phyloP scores from a whole-genome alignment of 345 rosid species.

The Camelina neglecta region DNA sequence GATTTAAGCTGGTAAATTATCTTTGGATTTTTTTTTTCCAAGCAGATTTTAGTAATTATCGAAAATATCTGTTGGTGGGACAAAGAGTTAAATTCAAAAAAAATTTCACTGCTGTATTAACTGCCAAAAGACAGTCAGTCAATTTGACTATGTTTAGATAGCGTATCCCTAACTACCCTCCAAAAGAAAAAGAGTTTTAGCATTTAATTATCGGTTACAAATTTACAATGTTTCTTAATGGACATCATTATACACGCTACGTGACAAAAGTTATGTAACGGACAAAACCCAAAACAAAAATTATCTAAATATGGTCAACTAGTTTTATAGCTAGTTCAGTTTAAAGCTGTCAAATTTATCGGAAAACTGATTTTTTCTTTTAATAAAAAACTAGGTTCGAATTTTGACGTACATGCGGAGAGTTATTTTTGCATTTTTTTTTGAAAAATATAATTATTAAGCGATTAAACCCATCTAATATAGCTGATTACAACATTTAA shows the following conservation, averaged over 20 bases:
- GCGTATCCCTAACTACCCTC: conserved; percentile 12
- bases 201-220: conserved; percentile 26
- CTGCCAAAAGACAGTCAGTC: conserved; percentile 7
- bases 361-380: not conserved
- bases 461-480: no score
- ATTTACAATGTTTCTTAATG: not conserved
- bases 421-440: no score
- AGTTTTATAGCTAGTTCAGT: not conserved
- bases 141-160: conserved; percentile 9
- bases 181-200: conserved; percentile 3
- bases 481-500: no score
- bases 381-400: not conserved
- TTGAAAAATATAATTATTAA: no score
- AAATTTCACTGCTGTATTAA: not conserved
- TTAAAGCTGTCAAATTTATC: not conserved
- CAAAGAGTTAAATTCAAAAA: not conserved
- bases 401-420: no score
- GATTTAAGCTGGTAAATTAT: not conserved
- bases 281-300: not conserved
- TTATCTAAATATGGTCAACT: conserved; percentile 1
- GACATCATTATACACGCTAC: conserved; percentile 11
- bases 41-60: not conserved
- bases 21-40: not conserved
- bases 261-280: conserved; percentile 4
- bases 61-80: not conserved